phyloP scores from a whole-genome alignment of 345 rosid genomes.

The Linum usitatissimum region DNA sequence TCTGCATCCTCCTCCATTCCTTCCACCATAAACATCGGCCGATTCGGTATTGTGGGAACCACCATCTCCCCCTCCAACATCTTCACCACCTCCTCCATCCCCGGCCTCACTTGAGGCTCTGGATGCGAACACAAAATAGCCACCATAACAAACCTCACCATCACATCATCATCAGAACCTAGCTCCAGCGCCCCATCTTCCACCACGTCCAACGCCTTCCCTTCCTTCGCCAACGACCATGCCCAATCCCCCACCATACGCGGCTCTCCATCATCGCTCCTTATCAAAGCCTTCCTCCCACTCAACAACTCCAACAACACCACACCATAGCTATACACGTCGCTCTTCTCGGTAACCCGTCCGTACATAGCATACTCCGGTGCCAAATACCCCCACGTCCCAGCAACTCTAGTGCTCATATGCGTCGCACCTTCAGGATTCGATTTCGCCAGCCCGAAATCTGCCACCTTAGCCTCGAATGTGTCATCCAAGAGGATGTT shows the following conservation, averaged over 20 bases:
- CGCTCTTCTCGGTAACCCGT: background rate
- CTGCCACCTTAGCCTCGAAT: background rate
- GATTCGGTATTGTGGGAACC: background rate
- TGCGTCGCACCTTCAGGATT: background rate
- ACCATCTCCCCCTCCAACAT: constrained; percentile 69
- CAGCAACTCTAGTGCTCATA: background rate
- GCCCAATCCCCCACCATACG: constrained; percentile 75
- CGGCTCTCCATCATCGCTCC: constrained; percentile 15
- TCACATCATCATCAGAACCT: constrained; percentile 43
- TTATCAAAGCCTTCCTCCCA: background rate
- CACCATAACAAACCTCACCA: constrained; percentile 75
- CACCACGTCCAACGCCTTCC: constrained; percentile 52
- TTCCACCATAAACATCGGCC: background rate
- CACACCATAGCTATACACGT: background rate
- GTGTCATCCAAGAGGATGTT: background rate
- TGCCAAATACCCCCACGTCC: background rate
- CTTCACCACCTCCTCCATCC: constrained; percentile 91
- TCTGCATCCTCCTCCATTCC: background rate
- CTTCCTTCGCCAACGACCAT: constrained; percentile 68
- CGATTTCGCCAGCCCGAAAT: background rate
- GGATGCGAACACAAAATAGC: constrained; percentile 84
- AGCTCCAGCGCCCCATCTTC: constrained; percentile 62
- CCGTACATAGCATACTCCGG: background rate
- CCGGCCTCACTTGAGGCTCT: constrained; percentile 70
- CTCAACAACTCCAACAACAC: background rate